phyloP scores from a whole-genome alignment of 441 rosid genomes.

The Erodium trifolium region DNA sequence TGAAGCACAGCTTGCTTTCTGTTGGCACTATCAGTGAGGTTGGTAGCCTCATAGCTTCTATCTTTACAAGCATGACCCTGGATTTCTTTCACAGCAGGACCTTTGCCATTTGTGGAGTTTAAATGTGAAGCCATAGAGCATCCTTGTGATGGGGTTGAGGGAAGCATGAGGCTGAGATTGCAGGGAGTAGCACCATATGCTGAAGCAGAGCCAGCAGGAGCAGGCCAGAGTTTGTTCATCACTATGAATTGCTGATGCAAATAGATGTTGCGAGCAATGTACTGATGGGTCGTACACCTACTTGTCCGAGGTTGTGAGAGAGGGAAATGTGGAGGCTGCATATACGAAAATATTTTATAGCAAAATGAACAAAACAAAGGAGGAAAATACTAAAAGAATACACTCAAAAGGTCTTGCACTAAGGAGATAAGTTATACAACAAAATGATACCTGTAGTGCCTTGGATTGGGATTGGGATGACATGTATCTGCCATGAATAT shows the following conservation, averaged over 20 bases:
- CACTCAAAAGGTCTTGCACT: no score
- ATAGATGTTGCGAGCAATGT: constrained; percentile 42
- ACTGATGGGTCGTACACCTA: constrained; percentile 38
- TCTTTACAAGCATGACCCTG: constrained; percentile 20
- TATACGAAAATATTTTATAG: constrained; percentile 11
- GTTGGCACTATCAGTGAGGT: constrained; percentile 10
- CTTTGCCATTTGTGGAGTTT: no score
- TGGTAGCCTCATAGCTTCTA: constrained; percentile 17
- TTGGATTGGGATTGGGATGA: background rate
- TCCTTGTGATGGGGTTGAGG: constrained; percentile 15
- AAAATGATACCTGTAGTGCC: background rate
- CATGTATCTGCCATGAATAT: no score
- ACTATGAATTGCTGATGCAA: constrained; percentile 36
- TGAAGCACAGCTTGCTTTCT: constrained; percentile 26
- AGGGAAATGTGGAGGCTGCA: constrained; percentile 16
- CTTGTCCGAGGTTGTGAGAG: constrained; percentile 26
- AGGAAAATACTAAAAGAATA: no score
- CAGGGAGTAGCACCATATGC: background rate
- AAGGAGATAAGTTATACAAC: background rate
- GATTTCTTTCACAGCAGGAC: no score
- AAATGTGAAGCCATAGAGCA: background rate
- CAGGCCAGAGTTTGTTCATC: constrained; percentile 29
- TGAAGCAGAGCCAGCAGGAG: constrained; percentile 18
- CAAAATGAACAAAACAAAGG: no score
- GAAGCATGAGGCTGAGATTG: constrained; percentile 13